Conservation (phyloP, 2,329 filamentous ascomycete species). For the Verticillium zaregamsianum region DNA sequence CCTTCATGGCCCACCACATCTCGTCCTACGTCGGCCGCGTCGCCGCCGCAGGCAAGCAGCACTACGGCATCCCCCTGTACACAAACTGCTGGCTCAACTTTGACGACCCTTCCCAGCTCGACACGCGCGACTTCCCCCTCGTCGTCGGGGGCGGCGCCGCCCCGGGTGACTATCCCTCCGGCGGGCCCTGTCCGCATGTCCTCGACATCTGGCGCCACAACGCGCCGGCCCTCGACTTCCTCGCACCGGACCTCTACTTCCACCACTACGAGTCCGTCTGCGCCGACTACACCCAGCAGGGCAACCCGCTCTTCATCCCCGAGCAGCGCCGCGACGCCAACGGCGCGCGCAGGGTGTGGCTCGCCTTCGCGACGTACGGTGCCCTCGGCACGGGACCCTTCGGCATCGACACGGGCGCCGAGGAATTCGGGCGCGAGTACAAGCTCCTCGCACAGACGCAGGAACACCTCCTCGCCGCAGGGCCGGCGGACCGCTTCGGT, state of each 20-base stretch:
- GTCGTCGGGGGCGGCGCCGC: slow-evolving; percentile 29
- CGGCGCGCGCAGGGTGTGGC: slow-evolving; percentile 36
- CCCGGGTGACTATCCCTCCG: slow-evolving; percentile 32
- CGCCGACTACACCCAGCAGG: slow-evolving; percentile 34
- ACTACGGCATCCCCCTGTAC: slow-evolving; percentile 27
- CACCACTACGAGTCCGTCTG: slow-evolving; percentile 42
- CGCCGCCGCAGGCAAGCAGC: slow-evolving; percentile 27
- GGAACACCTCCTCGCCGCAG: slow-evolving; percentile 21
- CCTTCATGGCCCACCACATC: slow-evolving; percentile 31
- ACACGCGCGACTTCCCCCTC: slow-evolving; percentile 24
- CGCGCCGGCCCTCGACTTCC: slow-evolving; percentile 37
- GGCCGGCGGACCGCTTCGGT: slow-evolving; percentile 26
- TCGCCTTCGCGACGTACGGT: slow-evolving; percentile 33
- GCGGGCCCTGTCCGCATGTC: slow-evolving; percentile 26
- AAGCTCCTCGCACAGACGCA: slow-evolving; percentile 24
- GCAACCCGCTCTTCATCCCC: slow-evolving; percentile 45
- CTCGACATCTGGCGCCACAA: slow-evolving; percentile 35
- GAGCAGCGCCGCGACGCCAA: slow-evolving; percentile 46
- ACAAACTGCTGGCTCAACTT: slow-evolving; percentile 33
- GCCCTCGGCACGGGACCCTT: slow-evolving; percentile 34
- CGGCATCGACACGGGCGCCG: slow-evolving; percentile 30
- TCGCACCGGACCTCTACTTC: slow-evolving; percentile 44
- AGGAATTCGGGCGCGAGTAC: slow-evolving; percentile 23
- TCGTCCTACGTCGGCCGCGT: slow-evolving; percentile 28
- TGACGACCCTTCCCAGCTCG: slow-evolving; percentile 23